These are phyloP conservation scores for Emmonsiellopsis sp. DNA, from an alignment of 2,329 filamentous ascomycete species.

Conservation along the genomic window DNA sequence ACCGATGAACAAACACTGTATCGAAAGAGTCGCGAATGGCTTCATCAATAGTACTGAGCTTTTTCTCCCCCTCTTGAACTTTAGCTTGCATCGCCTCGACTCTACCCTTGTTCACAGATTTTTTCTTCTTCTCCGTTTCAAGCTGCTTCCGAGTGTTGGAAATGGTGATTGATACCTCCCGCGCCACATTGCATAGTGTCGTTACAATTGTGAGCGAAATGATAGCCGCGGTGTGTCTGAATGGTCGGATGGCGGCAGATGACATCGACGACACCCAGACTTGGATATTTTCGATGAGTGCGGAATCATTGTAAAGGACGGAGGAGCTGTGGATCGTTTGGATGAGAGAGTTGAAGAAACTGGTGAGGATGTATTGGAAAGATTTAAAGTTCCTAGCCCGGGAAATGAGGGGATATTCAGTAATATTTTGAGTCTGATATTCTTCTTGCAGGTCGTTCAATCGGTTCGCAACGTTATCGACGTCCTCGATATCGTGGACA, in stretches of 20 bases:
- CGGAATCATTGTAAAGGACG: slow-evolving; percentile 63
- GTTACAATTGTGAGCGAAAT: slow-evolving; percentile 71
- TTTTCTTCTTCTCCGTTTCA: slow-evolving; percentile 64
- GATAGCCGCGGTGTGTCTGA: slow-evolving; percentile 87
- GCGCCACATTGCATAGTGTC: slow-evolving; percentile 64
- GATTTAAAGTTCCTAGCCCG: slow-evolving; percentile 65
- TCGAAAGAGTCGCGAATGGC: slow-evolving; percentile 81
- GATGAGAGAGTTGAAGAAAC: slow-evolving; percentile 71
- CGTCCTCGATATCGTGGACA: slow-evolving; percentile 75
- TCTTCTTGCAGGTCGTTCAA: slow-evolving; percentile 79
- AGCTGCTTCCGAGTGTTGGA: slow-evolving; percentile 70
- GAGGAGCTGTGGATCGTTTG: slow-evolving; percentile 72
- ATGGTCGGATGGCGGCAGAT: slow-evolving; percentile 74
- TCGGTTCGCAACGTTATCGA: slow-evolving; percentile 72
- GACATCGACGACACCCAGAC: slow-evolving; percentile 89
- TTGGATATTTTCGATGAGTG: slow-evolving; percentile 78
- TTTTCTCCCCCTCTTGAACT: slow-evolving; percentile 59
- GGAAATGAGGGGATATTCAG: slow-evolving; percentile 85
- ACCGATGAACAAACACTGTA: slow-evolving; percentile 87
- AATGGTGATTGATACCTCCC: slow-evolving; percentile 59
- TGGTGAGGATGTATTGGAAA: slow-evolving; percentile 67
- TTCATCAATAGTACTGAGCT: slow-evolving; percentile 59
- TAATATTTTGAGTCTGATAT: slow-evolving; percentile 72
- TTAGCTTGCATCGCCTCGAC: slow-evolving; percentile 63
- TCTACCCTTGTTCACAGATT: slow-evolving; percentile 66